These are phyloP conservation scores for Suillus variegatus DNA, from an alignment of 768 basidiomycete species.

Conservation along the genomic window DNA sequence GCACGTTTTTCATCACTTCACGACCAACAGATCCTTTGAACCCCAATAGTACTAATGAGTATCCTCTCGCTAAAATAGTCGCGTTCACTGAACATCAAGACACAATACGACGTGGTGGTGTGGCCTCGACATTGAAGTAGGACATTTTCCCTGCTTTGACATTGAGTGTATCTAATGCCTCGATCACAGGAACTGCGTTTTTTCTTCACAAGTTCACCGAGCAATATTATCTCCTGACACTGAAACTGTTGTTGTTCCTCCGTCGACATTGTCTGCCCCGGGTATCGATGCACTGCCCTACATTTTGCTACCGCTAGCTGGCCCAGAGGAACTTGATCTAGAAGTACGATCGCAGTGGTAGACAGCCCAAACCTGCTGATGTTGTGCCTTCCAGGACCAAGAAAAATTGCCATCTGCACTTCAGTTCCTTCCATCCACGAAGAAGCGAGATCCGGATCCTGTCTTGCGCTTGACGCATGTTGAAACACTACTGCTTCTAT, in stretches of 20 bases:
- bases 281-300: conserved; percentile 86
- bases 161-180: conserved; percentile 13
- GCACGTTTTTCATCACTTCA: conserved; percentile 80
- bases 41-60: conserved; percentile 56
- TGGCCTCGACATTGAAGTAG: conserved; percentile 86
- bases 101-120: conserved; percentile 83
- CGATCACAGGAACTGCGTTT: conserved; percentile 70
- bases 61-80: conserved; percentile 80
- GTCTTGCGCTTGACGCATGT: conserved; percentile 78
- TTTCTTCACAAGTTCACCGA: conserved; percentile 65
- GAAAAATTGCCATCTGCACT: conserved; percentile 82
- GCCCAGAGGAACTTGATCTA: conserved; percentile 92
- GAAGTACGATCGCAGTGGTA: conserved; percentile 52
- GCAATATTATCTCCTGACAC: conserved; percentile 72
- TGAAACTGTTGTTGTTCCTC: conserved; percentile 52
- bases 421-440: conserved; percentile 86
- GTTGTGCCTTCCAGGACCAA: conserved; percentile 63
- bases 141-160: conserved; percentile 17
- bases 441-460: conserved; percentile 79
- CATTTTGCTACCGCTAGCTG: conserved; percentile 87
- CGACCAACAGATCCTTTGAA: conserved; percentile 50
- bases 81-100: conserved; percentile 90
- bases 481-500: conserved; percentile 88
- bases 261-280: conserved; percentile 58
- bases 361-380: conserved; percentile 3